Percentiles rank a stretch among this genome's conserved stretches.
These are phyloP conservation scores for Cichorium intybus DNA, from an alignment of 140 eudicot genomes.

Conservation along the genomic window DNA sequence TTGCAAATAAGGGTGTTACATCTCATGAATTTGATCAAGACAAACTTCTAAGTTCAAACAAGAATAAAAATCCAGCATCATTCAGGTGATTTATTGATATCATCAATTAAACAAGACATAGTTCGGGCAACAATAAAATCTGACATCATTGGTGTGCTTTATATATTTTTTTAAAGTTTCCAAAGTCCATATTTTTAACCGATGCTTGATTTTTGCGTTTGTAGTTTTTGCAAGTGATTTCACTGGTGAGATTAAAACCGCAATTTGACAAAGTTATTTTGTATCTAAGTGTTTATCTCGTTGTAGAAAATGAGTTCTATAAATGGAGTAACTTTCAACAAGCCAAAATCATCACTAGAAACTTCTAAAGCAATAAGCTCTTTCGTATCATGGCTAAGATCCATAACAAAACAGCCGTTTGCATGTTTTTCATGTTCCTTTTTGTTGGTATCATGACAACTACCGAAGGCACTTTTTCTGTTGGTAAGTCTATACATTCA, in stretches of 20 bases:
- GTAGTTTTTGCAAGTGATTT: slow-evolving; percentile 3
- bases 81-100: slow-evolving; percentile 8
- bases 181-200: background rate
- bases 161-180: background rate
- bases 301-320: slow-evolving; percentile 12
- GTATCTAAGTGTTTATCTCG: background rate
- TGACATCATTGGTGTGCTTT: background rate
- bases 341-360: slow-evolving; percentile 6
- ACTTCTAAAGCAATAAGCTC: background rate
- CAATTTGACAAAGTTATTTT: slow-evolving; percentile 6
- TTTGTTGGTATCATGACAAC: slow-evolving; percentile 12
- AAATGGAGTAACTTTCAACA: slow-evolving; percentile 3
- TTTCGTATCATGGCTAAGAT: slow-evolving; percentile 13
- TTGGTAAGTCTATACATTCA: slow-evolving; percentile 8
- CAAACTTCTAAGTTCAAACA: background rate
- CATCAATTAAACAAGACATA: background rate
- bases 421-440: slow-evolving; percentile 15
- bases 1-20: background rate
- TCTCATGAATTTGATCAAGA: background rate
- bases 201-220: background rate
- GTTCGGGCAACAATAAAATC: background rate
- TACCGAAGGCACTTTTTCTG: background rate
- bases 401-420: slow-evolving; percentile 6
- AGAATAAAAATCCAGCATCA: background rate
- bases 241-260: slow-evolving; percentile 15